Conservation (phyloP, 176 grass and related monocot genomes). For the Zizania latifolia region DNA sequence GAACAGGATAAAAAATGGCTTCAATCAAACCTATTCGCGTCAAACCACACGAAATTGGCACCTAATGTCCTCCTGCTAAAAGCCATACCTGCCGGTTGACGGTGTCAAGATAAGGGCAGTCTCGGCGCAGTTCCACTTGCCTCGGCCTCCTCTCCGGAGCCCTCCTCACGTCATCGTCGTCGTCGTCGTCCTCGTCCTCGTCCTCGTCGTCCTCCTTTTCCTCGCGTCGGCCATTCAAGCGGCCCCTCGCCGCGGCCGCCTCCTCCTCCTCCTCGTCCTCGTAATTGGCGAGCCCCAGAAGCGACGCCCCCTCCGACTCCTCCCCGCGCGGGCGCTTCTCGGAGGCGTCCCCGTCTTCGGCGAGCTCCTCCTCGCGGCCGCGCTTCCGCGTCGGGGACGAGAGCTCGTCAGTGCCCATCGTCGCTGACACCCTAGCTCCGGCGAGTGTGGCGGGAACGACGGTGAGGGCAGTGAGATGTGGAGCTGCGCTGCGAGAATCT, state of each 20-base stretch:
- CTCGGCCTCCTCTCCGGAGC: conserved; percentile 48
- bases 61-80: not conserved
- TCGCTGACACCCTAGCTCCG: conserved; percentile 7
- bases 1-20: not conserved
- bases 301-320: conserved; percentile 5
- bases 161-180: conserved; percentile 23
- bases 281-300: conserved; percentile 57
- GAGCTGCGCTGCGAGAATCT: not conserved
- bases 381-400: conserved; percentile 28
- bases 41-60: not conserved
- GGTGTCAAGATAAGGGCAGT: conserved; percentile 98
- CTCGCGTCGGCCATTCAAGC: not conserved
- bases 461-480: too few relatives aligned
- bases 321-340: conserved; percentile 34
- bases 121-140: conserved; percentile 70
- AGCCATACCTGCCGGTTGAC: conserved; percentile 82
- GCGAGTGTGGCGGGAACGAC: not conserved
- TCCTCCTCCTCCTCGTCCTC: conserved; percentile 55
- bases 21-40: not conserved
- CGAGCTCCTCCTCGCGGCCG: conserved; percentile 18
- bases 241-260: conserved; percentile 9
- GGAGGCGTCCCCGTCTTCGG: not conserved
- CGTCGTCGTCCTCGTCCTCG: conserved; percentile 17
- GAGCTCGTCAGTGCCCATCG: conserved; percentile 27
- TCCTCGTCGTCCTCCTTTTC: conserved; percentile 4